Percentiles rank a stretch among this genome's conserved stretches.
These are phyloP conservation scores for Kodamaea anthophila DNA, from an alignment of 1,139 yeast genomes.

Conservation along the genomic window DNA sequence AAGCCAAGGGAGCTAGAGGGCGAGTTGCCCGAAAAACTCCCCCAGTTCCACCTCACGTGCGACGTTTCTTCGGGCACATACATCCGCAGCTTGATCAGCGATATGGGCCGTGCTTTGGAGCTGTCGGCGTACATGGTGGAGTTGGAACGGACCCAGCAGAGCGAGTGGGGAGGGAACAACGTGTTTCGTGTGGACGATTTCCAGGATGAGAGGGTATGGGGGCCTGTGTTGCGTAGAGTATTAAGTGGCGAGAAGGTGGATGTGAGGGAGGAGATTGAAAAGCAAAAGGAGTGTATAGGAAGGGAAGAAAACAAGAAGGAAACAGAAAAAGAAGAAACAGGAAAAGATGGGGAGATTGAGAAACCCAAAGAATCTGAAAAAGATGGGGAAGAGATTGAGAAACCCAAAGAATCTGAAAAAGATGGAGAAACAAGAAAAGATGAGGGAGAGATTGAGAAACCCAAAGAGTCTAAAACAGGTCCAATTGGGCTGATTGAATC, in stretches of 20 bases:
- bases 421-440: neutral
- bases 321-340: constrained; percentile 6
- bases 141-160: constrained; percentile 67
- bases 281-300: constrained; percentile 1
- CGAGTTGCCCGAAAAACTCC: constrained; percentile 35
- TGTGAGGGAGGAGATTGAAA: constrained; percentile 19
- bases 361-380: constrained; percentile 4
- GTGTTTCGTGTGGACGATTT: constrained; percentile 67
- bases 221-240: constrained; percentile 52
- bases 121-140: constrained; percentile 88
- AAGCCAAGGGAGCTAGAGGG: constrained; percentile 21
- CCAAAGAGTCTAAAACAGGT: constrained; percentile 2
- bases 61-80: constrained; percentile 94
- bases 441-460: constrained; percentile 4
- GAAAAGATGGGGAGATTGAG: constrained; percentile 4
- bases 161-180: constrained; percentile 74
- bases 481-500: too few relatives aligned
- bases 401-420: constrained; percentile 1
- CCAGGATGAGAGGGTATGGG: constrained; percentile 61
- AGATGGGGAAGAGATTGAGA: constrained; percentile 4
- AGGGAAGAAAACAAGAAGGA: constrained; percentile 7
- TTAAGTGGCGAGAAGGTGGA: constrained; percentile 24
- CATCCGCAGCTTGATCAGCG: constrained; percentile 84
- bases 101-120: constrained; percentile 75
- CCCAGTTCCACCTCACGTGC: constrained; percentile 65